Base-by-base conservation (phyloP, 257 asterid genomes). In the Solanum dulcamara region DNA sequence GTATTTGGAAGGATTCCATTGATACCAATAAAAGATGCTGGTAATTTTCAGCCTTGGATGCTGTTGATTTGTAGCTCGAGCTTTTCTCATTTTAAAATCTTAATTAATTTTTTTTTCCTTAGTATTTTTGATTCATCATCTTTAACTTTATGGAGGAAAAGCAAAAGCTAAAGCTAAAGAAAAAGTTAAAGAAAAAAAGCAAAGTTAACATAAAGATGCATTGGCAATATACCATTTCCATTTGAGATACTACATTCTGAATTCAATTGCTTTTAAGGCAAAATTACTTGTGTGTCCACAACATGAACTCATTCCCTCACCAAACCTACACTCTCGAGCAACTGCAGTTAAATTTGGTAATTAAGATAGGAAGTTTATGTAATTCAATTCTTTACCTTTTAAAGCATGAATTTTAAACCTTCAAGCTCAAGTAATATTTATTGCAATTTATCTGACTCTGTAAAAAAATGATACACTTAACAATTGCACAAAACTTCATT, bases 161-260 rank as follows among this genome's bases (percentile, higher is more conserved):
- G 83, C 18, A 46, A 89, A 87, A 89, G 92, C 85, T 84, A 89
- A 89, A 89, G 91, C 88, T 74, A 87, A 75, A 75, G 59, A 81
- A 57, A 59, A 59, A 59, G 67, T 20, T 20, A 53, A 24, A 57
- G 3, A n/a, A n/a, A n/a, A 86, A 80, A 62, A 86, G 85, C 60
- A 64, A 20, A 83, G 13, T 48, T n/a, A 81, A 84, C 66, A 84
- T 89, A 89, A 86, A 88, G 90, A 86, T 86, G 88, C 90, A 87
- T 87, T 50, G 81, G 81, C 59, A 24, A 44, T 60, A 68, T 48
- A 84, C 86, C 42, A 22, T 85, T 89, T 87, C 35, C 35, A 33
- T 33, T 33, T 33, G 62, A 53, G 85, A 83, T 75, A 84, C 28
- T 70, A 81, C 83, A 26, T 28, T 26, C 42, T 77, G 40, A 46